A percentile compares a stretch with the other conserved stretches of the same genome.
Conservation (phyloP, 352 stramenopile genomes). For the Phytophthora hibernalis region DNA sequence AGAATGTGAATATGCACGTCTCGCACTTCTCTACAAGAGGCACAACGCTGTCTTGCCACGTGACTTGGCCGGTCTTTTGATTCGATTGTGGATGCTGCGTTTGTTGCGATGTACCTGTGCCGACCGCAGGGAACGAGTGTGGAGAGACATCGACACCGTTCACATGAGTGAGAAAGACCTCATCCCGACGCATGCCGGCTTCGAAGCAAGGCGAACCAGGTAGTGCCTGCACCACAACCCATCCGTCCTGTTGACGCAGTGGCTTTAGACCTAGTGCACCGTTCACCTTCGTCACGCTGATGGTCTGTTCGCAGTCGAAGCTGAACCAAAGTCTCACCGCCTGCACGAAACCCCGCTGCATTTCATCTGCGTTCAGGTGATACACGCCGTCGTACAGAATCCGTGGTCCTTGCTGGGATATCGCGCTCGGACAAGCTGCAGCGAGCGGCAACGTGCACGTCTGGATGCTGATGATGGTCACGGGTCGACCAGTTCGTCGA, state of each 20-base stretch:
- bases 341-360: slow-evolving; percentile 69
- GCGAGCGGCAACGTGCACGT: slow-evolving; percentile 66
- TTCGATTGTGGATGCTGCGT: slow-evolving; percentile 27
- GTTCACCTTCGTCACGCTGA: slow-evolving; percentile 82
- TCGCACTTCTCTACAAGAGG: slow-evolving; percentile 78
- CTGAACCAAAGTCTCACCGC: slow-evolving; percentile 81
- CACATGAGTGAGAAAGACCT: slow-evolving; percentile 84
- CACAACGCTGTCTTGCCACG: slow-evolving; percentile 80
- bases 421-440: slow-evolving; percentile 66
- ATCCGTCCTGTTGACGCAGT: slow-evolving; percentile 77
- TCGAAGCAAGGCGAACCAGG: slow-evolving; percentile 70
- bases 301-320: slow-evolving; percentile 81
- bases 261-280: slow-evolving; percentile 73
- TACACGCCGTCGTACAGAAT: slow-evolving; percentile 76
- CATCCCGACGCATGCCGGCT: slow-evolving; percentile 74
- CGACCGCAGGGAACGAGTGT: slow-evolving; percentile 69
- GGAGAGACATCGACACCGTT: slow-evolving; percentile 83
- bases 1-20: slow-evolving; percentile 85
- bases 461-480: slow-evolving; percentile 78
- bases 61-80: slow-evolving; percentile 47
- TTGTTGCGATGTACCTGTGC: slow-evolving; percentile 21
- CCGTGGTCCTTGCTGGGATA: slow-evolving; percentile 62
- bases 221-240: slow-evolving; percentile 78
- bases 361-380: slow-evolving; percentile 53
- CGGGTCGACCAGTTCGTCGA: slow-evolving; percentile 52